Evolutionary conservation across 495 filamentous ascomycete genomes (phyloP).

Genomic region (Hypoxylon intermedium): DNA sequence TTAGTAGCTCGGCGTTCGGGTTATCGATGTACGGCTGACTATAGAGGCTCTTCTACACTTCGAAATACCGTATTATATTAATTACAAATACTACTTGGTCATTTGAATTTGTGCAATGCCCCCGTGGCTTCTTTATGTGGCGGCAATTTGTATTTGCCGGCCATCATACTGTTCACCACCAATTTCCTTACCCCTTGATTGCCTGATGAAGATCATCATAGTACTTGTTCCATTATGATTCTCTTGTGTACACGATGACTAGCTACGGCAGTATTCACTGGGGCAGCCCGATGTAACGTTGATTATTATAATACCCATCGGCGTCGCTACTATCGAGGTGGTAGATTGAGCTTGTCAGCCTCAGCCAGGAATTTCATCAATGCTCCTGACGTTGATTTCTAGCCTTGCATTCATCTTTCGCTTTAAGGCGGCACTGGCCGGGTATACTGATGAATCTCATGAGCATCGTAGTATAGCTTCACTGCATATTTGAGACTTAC

Average conservation of each 20-base stretch:
- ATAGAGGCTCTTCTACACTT: neutral
- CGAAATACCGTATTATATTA: neutral
- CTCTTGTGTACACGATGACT: neutral
- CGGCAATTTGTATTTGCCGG: constrained; percentile 7
- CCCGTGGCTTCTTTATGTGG: neutral
- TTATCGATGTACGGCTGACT: constrained; percentile 1
- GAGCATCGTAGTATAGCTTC: neutral
- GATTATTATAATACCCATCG: neutral
- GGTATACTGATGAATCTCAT: constrained; percentile 33
- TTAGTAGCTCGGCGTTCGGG: constrained; percentile 21
- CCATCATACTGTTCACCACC: constrained; percentile 5
- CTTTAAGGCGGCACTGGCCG: constrained; percentile 45
- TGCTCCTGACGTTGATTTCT: constrained; percentile 40
- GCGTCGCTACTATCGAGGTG: neutral
- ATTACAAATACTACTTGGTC: neutral
- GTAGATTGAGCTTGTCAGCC: neutral
- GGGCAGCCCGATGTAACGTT: constrained; percentile 4
- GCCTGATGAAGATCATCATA: constrained; percentile 4
- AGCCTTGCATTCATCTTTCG: constrained; percentile 46
- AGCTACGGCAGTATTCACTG: neutral
- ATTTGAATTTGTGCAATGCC: constrained; percentile 1
- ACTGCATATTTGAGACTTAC: constrained; percentile 3
- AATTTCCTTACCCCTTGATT: too few relatives aligned
- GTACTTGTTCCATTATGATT: neutral
- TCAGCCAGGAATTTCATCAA: constrained; percentile 41